phyloP scores from a whole-genome alignment of 2,329 filamentous ascomycete genomes.

The Didymella arachidicola region DNA sequence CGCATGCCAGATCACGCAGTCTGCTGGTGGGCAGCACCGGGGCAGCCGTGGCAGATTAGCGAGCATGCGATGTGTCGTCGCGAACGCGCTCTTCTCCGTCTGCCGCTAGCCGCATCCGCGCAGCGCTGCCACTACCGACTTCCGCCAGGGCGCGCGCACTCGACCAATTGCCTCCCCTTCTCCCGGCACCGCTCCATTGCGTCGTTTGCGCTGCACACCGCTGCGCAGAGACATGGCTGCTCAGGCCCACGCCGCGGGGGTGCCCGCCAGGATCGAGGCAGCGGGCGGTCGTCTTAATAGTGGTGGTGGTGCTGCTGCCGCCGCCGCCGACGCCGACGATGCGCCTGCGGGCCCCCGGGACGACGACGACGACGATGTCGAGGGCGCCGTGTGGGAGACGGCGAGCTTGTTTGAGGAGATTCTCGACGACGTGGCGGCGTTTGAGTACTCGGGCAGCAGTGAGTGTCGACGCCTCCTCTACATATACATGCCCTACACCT shows the following conservation, averaged over 20 bases:
- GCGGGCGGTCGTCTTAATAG: too few species aligned
- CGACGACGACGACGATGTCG: slow-evolving; percentile 26
- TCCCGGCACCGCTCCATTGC: neutral
- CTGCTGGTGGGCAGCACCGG: slow-evolving; percentile 4
- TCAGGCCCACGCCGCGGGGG: slow-evolving; percentile 32
- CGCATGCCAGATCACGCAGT: slow-evolving; percentile 17
- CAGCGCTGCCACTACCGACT: too few species aligned
- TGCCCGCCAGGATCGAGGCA: neutral
- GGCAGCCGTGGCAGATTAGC: slow-evolving; percentile 12
- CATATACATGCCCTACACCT: too few species aligned
- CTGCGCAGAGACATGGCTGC: slow-evolving; percentile 16
- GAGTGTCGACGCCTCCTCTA: slow-evolving; percentile 5
- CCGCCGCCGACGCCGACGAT: neutral
- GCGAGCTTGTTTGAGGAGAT: slow-evolving; percentile 48
- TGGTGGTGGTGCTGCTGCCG: neutral
- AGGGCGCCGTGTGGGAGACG: slow-evolving; percentile 43
- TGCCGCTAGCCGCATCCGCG: too few species aligned
- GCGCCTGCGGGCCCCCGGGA: slow-evolving; percentile 22
- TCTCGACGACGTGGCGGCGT: slow-evolving; percentile 42
- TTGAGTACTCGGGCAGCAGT: slow-evolving; percentile 40
- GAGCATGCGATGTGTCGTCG: slow-evolving; percentile 8
- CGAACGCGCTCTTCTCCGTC: neutral
- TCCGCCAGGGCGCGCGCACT: neutral
- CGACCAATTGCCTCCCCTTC: neutral
- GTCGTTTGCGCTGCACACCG: slow-evolving; percentile 8